A percentile compares a stretch with the other conserved stretches of the same genome.
Conservation (phyloP, 352 stramenopile genomes). For the Blastocystis sp. region DNA sequence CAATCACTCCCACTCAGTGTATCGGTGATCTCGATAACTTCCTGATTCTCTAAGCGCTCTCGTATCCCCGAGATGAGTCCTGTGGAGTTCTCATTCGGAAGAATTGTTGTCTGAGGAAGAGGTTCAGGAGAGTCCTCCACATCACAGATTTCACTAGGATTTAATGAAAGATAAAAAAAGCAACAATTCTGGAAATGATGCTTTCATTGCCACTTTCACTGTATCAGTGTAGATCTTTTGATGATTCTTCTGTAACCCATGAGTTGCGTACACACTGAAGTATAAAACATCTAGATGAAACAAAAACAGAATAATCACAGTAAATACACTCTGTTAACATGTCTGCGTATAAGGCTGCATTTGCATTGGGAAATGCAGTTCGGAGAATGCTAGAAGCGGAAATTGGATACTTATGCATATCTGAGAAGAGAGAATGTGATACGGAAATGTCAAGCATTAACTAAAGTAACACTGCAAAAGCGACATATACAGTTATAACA, state of each 20-base stretch:
- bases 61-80: constrained; percentile 34
- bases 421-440: not conserved
- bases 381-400: not conserved
- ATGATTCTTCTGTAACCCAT: not conserved
- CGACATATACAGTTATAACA: not conserved
- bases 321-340: constrained; percentile 37
- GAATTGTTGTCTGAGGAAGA: not conserved
- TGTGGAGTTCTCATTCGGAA: constrained; percentile 4
- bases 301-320: not conserved
- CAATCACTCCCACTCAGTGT: not conserved
- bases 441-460: constrained; percentile 10
- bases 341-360: not conserved
- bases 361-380: not conserved
- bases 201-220: not conserved
- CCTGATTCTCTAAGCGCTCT: not conserved
- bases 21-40: not conserved
- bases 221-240: not conserved
- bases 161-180: not conserved
- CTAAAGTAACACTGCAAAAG: not conserved
- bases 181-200: constrained; percentile 16
- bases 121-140: not conserved
- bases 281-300: constrained; percentile 23
- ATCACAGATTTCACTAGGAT: constrained; percentile 8
- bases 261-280: constrained; percentile 24
- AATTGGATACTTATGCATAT: not conserved